These are phyloP conservation scores for Fusarium graminum DNA, from an alignment of 2,329 filamentous ascomycete species.

Conservation along the genomic window DNA sequence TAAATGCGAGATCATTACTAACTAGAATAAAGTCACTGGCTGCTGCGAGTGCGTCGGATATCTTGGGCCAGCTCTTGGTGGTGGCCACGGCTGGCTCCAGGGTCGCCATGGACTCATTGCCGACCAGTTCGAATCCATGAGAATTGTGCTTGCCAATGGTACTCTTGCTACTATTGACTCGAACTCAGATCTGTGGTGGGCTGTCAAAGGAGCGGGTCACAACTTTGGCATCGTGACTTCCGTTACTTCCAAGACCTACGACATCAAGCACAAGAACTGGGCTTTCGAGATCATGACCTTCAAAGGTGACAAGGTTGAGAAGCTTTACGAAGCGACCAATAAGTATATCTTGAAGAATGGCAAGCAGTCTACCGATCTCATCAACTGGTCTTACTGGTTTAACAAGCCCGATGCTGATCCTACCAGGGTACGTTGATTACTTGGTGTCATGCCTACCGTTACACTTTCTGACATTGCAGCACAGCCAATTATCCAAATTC, in stretches of 20 bases:
- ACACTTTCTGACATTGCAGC: neutral
- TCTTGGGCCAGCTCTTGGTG: slow-evolving; percentile 48
- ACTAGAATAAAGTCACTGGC: slow-evolving; percentile 31
- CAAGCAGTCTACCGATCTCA: slow-evolving; percentile 57
- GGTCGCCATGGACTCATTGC: slow-evolving; percentile 47
- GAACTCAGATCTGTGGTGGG: slow-evolving; percentile 53
- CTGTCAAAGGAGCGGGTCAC: slow-evolving; percentile 51
- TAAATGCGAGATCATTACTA: neutral
- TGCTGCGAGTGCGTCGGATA: slow-evolving; percentile 47
- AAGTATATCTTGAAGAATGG: slow-evolving; percentile 56
- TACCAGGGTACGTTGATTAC: slow-evolving; percentile 50
- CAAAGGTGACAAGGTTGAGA: slow-evolving; percentile 62
- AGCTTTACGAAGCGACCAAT: slow-evolving; percentile 61
- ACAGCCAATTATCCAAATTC: slow-evolving; percentile 58
- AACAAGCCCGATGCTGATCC: slow-evolving; percentile 58
- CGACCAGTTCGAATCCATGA: slow-evolving; percentile 52
- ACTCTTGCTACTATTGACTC: slow-evolving; percentile 37
- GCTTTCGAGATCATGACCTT: slow-evolving; percentile 57
- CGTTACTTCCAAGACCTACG: slow-evolving; percentile 50
- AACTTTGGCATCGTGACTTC: slow-evolving; percentile 53
- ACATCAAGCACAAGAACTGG: slow-evolving; percentile 40
- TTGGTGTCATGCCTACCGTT: no score
- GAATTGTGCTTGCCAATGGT: slow-evolving; percentile 52
- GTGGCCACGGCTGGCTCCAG: slow-evolving; percentile 50
- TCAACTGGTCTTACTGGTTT: slow-evolving; percentile 65